Percentiles rank a stretch among this genome's conserved stretches.
Evolutionary conservation across 1,139 yeast species (phyloP).

Genomic region (Schwanniomyces etchellsii): DNA sequence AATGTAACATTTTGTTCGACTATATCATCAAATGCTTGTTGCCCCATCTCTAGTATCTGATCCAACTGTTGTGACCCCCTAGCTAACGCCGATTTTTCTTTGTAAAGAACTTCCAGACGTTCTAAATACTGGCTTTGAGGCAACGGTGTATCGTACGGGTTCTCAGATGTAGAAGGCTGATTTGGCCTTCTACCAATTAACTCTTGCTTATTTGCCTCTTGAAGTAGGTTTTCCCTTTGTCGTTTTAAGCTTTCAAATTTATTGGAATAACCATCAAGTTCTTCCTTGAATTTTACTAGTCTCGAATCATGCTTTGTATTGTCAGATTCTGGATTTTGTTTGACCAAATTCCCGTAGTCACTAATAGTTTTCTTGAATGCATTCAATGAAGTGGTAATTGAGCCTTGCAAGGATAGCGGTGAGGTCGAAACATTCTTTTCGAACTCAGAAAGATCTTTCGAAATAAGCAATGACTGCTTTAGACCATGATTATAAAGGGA

Average conservation of each 20-base stretch:
- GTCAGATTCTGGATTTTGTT: conserved; percentile 53
- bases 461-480: conserved; percentile 72
- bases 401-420: conserved; percentile 74
- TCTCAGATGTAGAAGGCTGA: conserved; percentile 37
- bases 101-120: conserved; percentile 60
- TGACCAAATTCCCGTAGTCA: conserved; percentile 65
- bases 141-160: conserved; percentile 47
- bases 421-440: conserved; percentile 63
- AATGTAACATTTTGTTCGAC: conserved; percentile 79
- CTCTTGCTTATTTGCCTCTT: conserved; percentile 52
- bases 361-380: conserved; percentile 70
- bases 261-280: conserved; percentile 47
- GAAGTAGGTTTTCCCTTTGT: conserved; percentile 56
- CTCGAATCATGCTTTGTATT: conserved; percentile 62
- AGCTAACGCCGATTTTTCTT: conserved; percentile 61
- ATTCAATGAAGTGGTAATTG: conserved; percentile 77
- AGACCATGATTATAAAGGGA: conserved; percentile 85
- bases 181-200: conserved; percentile 50
- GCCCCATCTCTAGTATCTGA: conserved; percentile 86
- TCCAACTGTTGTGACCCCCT: conserved; percentile 81
- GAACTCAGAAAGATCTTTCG: conserved; percentile 62
- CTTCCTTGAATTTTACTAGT: conserved; percentile 54
- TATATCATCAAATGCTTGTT: conserved; percentile 77
- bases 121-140: conserved; percentile 28
- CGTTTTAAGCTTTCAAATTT: conserved; percentile 61